phyloP scores from a whole-genome alignment of 352 stramenopile genomes.

The Phytophthora ramorum region DNA sequence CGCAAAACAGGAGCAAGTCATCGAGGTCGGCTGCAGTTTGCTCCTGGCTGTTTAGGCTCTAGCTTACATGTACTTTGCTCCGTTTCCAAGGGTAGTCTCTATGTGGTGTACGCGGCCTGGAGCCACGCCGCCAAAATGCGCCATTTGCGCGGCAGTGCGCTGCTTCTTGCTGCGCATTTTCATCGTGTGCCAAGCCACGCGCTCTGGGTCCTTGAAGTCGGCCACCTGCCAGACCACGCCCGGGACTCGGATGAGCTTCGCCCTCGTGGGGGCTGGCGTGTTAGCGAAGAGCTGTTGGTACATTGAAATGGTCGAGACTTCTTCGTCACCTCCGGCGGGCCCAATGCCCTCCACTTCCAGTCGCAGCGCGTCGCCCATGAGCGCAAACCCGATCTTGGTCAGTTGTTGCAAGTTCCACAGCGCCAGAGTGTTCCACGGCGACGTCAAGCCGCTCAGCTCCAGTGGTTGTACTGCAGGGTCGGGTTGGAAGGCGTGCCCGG shows the following conservation, averaged over 20 bases:
- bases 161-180: conserved; percentile 95
- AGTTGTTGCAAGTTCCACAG: conserved; percentile 93
- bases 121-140: conserved; percentile 48
- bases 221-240: conserved; percentile 82
- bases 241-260: conserved; percentile 84
- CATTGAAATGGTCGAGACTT: conserved; percentile 92
- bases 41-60: background rate
- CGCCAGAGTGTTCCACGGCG: conserved; percentile 96
- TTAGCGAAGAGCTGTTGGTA: conserved; percentile 85
- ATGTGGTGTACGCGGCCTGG: conserved; percentile 51
- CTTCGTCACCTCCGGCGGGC: conserved; percentile 86
- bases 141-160: conserved; percentile 79
- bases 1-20: conserved; percentile 6
- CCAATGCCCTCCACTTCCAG: conserved; percentile 29
- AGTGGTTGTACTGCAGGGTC: conserved; percentile 38
- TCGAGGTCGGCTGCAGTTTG: background rate
- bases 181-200: conserved; percentile 89
- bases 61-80: background rate
- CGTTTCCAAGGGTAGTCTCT: conserved; percentile 14
- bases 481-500: conserved; percentile 68
- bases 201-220: conserved; percentile 62
- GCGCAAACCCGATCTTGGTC: conserved; percentile 88
- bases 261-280: conserved; percentile 36
- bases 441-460: conserved; percentile 85
- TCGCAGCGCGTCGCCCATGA: conserved; percentile 87